A percentile compares a stretch with the other conserved stretches of the same genome.
These are phyloP conservation scores for Torulaspora franciscae DNA, from an alignment of 805 yeast species.

Conservation along the genomic window DNA sequence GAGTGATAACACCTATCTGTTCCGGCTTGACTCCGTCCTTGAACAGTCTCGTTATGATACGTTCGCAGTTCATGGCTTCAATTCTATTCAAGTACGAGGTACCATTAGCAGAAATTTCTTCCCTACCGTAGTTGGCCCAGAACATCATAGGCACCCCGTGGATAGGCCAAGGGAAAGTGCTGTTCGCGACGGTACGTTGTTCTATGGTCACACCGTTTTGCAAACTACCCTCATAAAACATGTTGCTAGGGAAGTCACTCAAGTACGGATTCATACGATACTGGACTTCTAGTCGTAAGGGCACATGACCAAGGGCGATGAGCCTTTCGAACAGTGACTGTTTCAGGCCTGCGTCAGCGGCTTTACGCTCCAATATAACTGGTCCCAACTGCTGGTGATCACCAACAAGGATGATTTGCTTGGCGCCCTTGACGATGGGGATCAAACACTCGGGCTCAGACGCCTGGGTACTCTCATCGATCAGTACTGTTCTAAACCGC, in stretches of 20 bases:
- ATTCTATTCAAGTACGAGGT: slow-evolving; percentile 77
- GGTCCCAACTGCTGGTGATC: slow-evolving; percentile 97
- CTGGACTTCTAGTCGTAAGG: slow-evolving; percentile 84
- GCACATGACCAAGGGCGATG: slow-evolving; percentile 74
- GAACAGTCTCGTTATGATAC: slow-evolving; percentile 65
- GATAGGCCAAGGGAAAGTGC: slow-evolving; percentile 89
- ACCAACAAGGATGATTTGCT: slow-evolving; percentile 85
- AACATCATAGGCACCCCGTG: slow-evolving; percentile 87
- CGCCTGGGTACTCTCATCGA: slow-evolving; percentile 93
- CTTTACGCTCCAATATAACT: slow-evolving; percentile 71
- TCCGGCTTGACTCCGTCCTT: slow-evolving; percentile 71
- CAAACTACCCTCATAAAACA: slow-evolving; percentile 87
- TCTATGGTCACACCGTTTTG: slow-evolving; percentile 87
- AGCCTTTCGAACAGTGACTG: slow-evolving; percentile 87
- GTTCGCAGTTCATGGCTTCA: slow-evolving; percentile 86
- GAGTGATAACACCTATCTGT: slow-evolving; percentile 90
- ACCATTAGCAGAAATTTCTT: slow-evolving; percentile 79
- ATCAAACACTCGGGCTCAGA: slow-evolving; percentile 88
- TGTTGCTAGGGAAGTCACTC: slow-evolving; percentile 81
- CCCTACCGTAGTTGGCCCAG: slow-evolving; percentile 86
- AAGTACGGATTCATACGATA: slow-evolving; percentile 91
- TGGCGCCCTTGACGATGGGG: slow-evolving; percentile 84
- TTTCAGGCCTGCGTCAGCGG: slow-evolving; percentile 79
- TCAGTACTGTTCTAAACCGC: slow-evolving; percentile 70
- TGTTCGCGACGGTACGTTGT: slow-evolving; percentile 51